phyloP scores from a whole-genome alignment of 2,329 filamentous ascomycete genomes.

The Phaeosphaeria sp. region DNA sequence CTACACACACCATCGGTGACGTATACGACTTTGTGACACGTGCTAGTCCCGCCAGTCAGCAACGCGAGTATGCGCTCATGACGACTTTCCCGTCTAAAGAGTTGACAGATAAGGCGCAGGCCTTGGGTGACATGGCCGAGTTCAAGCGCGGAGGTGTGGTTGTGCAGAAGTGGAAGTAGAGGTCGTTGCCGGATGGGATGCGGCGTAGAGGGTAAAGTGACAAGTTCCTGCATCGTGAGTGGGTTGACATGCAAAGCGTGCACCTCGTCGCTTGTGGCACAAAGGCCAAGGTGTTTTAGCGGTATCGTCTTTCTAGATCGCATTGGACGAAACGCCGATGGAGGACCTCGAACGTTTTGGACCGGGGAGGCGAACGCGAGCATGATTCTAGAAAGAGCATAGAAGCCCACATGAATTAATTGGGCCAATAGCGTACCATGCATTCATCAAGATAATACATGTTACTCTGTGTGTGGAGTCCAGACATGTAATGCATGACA shows the following conservation, averaged over 20 bases:
- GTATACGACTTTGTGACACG: slow-evolving; percentile 76
- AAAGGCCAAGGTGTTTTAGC: not conserved
- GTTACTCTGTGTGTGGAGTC: not conserved
- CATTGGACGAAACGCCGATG: not conserved
- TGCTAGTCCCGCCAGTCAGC: slow-evolving; percentile 64
- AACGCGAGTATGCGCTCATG: slow-evolving; percentile 74
- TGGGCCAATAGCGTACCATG: not conserved
- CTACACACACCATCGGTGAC: slow-evolving; percentile 76
- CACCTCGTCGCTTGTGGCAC: not conserved
- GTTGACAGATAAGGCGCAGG: slow-evolving; percentile 68
- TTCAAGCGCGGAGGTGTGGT: slow-evolving; percentile 62
- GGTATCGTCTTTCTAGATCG: not conserved
- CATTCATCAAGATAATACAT: not conserved
- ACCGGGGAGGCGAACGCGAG: not conserved
- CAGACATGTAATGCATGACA: not conserved
- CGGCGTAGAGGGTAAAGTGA: not conserved
- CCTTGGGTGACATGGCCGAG: slow-evolving; percentile 55
- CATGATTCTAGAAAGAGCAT: not conserved
- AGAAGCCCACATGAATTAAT: not conserved
- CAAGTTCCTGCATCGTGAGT: not conserved
- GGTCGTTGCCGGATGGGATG: not conserved
- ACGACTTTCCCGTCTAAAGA: slow-evolving; percentile 87
- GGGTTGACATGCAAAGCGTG: not conserved
- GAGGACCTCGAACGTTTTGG: not conserved
- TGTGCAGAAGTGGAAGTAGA: slow-evolving; percentile 61